Conservation (phyloP, 257 asterid genomes). For the Nicotiana attenuata region DNA sequence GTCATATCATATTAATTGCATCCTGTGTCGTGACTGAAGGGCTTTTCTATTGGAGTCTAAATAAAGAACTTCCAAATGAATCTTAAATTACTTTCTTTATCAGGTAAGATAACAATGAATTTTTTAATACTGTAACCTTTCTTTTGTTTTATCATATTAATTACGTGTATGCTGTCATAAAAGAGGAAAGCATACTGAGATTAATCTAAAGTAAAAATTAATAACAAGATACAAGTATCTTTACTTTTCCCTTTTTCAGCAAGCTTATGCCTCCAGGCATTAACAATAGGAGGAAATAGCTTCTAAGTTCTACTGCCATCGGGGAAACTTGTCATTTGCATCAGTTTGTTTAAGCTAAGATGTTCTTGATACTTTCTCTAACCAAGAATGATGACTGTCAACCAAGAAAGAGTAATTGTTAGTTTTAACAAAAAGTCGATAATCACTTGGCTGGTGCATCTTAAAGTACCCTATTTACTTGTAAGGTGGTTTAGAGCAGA, state of each 20-base stretch:
- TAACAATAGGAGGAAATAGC: background rate
- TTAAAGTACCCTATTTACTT: background rate
- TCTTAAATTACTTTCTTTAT: too few relatives aligned
- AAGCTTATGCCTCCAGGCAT: background rate
- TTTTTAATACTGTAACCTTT: too few relatives aligned
- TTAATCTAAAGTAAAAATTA: too few relatives aligned
- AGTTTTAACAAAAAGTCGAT: background rate
- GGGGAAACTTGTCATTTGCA: background rate
- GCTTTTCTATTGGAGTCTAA: too few relatives aligned
- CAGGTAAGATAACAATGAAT: too few relatives aligned
- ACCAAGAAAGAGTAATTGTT: background rate
- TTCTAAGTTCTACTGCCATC: background rate
- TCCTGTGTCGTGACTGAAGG: too few relatives aligned
- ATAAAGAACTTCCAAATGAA: too few relatives aligned
- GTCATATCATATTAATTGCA: too few relatives aligned
- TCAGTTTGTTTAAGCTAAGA: background rate
- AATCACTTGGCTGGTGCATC: background rate
- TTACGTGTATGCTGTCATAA: too few relatives aligned
- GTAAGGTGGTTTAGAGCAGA: background rate
- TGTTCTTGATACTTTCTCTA: background rate
- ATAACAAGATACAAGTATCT: too few relatives aligned
- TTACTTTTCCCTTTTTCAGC: background rate
- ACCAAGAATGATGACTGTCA: background rate
- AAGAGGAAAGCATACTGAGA: too few relatives aligned
- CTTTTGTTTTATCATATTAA: too few relatives aligned